Evolutionary conservation across 1,139 yeast species (phyloP), one percentile per base, ranked within the genome.

Genomic region (Geotrichum europaeum): DNA sequence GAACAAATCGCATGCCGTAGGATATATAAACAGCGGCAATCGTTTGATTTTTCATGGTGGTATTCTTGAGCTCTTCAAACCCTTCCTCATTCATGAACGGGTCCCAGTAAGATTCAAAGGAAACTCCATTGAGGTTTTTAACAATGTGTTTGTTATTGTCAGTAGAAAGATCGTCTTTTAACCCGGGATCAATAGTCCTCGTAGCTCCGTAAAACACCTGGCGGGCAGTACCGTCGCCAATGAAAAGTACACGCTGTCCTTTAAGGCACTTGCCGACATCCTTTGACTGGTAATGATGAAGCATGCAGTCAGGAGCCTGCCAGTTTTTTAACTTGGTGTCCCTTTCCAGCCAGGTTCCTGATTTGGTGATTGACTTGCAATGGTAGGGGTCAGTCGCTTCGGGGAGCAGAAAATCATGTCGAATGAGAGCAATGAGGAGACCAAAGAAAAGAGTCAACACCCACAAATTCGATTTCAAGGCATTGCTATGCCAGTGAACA

Each of bases 191-290:
- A 25, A 66, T 45, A 2, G 62, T 58, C 20, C 61, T 56, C 43
- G 61, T 64, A 10, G 67, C 61, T 1, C 63, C 67, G 61, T 64
- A 63, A 50, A 65, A 68, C 24, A 64, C 57, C 49, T 65, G 63
- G n/a, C 68, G 63, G 20, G 65, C 64, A 30, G 67, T 65, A n/a
- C 67, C 63, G 60, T 68, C 70, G 24, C 70, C 70, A 28, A 66
- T 56, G 49, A 62, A 68, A 12, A 68, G 51, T 12, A 66, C 63
- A 18, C 65, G 62, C 56, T 63, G 57, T 32, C 60, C 59, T 10
- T 36, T 10, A 30, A 67, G 62, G 43, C 70, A 67, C 22, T 60
- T 55, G 18, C 54, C 49, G 22, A 61, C 62, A 5, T 66, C 66
- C 9, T 59, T 58, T 9, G 60, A 50, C 24, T 60, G 53, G 59